Conservation (phyloP, 2,329 filamentous ascomycete genomes). For the Diplodia mutila region DNA sequence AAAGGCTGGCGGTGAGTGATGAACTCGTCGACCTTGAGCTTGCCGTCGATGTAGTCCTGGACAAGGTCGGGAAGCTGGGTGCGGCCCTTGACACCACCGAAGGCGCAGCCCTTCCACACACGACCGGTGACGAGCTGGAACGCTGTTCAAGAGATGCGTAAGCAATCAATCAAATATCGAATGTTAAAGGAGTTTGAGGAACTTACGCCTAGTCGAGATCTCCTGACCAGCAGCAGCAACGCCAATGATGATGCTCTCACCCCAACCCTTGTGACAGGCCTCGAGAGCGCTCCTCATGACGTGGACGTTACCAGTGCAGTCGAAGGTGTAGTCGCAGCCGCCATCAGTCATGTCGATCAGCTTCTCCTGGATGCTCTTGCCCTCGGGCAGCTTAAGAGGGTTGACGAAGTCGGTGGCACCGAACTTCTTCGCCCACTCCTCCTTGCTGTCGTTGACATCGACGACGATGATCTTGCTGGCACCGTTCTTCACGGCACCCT, state of each 20-base stretch:
- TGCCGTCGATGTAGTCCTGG: conserved; percentile 82
- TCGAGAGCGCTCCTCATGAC: conserved; percentile 96
- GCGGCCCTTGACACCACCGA: conserved; percentile 97
- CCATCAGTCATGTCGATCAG: conserved; percentile 97
- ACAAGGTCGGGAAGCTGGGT: conserved; percentile 87
- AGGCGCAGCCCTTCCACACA: conserved; percentile 97
- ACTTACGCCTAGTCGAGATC: conserved; percentile 89
- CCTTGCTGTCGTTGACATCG: conserved; percentile 85
- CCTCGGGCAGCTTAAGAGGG: conserved; percentile 66
- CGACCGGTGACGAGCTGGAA: conserved; percentile 99
- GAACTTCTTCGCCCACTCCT: conserved; percentile 91
- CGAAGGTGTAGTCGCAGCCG: conserved; percentile 98
- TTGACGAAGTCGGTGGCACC: conserved; percentile 97
- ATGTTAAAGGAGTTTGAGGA: background rate
- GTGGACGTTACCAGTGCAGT: conserved; percentile 95
- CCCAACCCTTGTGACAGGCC: conserved; percentile 99
- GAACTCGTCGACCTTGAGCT: conserved; percentile 98
- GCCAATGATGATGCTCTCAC: conserved; percentile 95
- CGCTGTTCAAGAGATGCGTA: conserved; percentile 55
- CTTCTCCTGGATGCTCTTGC: conserved; percentile 85
- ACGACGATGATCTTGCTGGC: conserved; percentile 77
- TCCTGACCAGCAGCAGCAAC: conserved; percentile 96
- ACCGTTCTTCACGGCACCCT: conserved; percentile 85
- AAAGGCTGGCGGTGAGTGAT: conserved; percentile 93
- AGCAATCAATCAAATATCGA: background rate